Percentiles rank a stretch among this genome's conserved stretches.
Evolutionary conservation across 1,139 yeast genomes (phyloP).

Genomic region (Debaryomyces singareniensis): DNA sequence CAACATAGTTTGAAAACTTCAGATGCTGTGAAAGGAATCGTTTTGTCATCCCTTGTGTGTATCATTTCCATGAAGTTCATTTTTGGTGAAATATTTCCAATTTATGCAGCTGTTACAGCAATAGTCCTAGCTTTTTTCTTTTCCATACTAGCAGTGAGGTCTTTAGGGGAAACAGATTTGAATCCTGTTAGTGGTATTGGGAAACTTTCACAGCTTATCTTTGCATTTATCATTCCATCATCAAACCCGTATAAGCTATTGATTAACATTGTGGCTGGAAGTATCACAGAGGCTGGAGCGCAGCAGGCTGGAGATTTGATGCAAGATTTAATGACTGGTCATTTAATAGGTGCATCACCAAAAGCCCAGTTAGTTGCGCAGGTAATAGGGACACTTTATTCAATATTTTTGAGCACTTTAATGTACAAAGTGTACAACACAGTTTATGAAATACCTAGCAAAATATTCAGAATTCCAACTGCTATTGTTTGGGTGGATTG

Average conservation of each 20-base stretch:
- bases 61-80: conserved; percentile 55
- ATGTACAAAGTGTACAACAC: conserved; percentile 78
- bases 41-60: conserved; percentile 62
- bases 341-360: conserved; percentile 86
- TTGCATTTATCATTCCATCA: conserved; percentile 76
- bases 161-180: conserved; percentile 92
- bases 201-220: conserved; percentile 80
- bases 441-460: conserved; percentile 80
- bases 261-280: conserved; percentile 89
- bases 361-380: conserved; percentile 89
- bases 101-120: conserved; percentile 63
- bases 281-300: conserved; percentile 97
- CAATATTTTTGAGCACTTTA: conserved; percentile 68
- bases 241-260: conserved; percentile 75
- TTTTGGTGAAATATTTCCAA: conserved; percentile 67
- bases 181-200: conserved; percentile 98
- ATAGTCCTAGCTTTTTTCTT: conserved; percentile 69
- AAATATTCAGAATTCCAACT: conserved; percentile 81
- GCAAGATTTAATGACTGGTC: conserved; percentile 97
- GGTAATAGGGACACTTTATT: conserved; percentile 78
- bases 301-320: conserved; percentile 97
- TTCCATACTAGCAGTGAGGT: conserved; percentile 84
- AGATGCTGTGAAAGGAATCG: conserved; percentile 55
- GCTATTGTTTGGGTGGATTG: conserved; percentile 97
- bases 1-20: conserved; percentile 46